Conservation (phyloP, 176 grass and related monocot species). For the Lolium rigidum region DNA sequence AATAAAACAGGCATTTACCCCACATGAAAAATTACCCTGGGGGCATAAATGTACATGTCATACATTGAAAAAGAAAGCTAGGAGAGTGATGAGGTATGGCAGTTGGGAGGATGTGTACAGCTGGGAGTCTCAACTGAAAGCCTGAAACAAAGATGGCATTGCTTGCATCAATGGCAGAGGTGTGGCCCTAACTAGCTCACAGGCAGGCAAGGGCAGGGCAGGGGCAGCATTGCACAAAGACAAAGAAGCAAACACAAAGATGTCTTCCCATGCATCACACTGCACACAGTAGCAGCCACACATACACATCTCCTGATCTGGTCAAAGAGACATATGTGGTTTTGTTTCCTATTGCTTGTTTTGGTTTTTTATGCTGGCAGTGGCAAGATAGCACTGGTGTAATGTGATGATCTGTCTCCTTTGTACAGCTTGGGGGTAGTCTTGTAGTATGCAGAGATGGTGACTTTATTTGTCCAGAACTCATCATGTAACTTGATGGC, state of each 20-base stretch:
- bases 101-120: conserved; percentile 50
- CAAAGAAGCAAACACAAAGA: conserved; percentile 58
- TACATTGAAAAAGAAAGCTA: not conserved
- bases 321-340: conserved; percentile 49
- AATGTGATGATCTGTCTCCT: conserved; percentile 47
- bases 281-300: conserved; percentile 23
- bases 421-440: not conserved
- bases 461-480: not conserved
- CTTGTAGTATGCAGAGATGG: conserved; percentile 19
- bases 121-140: conserved; percentile 61
- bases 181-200: conserved; percentile 43
- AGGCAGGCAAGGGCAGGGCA: conserved; percentile 32
- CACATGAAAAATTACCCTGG: not conserved
- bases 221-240: conserved; percentile 56
- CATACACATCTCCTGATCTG: conserved; percentile 55
- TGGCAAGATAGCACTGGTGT: conserved; percentile 30
- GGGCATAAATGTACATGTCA: not conserved
- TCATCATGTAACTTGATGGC: not conserved
- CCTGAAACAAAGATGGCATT: conserved; percentile 52
- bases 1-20: not conserved
- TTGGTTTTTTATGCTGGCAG: conserved; percentile 36
- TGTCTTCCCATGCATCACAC: conserved; percentile 50
- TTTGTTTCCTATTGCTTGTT: conserved; percentile 50
- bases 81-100: conserved; percentile 35
- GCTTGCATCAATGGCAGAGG: conserved; percentile 55